Evolutionary conservation across 169 alveolate genomes (phyloP).

Genomic region (Cryptosporidium sp.): DNA sequence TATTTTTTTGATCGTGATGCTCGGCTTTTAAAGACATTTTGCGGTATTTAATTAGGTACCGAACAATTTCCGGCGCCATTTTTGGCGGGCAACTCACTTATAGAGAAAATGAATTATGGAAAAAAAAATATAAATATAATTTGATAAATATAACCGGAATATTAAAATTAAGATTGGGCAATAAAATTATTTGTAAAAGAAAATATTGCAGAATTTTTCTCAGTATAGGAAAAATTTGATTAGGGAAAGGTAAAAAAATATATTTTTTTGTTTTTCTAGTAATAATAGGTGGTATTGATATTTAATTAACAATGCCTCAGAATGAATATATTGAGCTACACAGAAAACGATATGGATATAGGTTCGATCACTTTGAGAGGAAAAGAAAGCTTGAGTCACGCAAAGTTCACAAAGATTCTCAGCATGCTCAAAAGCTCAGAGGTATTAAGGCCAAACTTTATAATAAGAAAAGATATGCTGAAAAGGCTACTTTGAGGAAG

Average conservation of each 20-base stretch:
- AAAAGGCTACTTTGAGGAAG: constrained; percentile 97
- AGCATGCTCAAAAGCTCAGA: constrained; percentile 93
- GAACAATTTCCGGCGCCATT: neutral
- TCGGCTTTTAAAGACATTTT: constrained; percentile 2
- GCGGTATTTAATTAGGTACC: neutral
- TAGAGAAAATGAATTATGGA: neutral
- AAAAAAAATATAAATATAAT: too few species aligned
- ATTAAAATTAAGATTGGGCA: neutral
- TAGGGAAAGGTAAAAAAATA: neutral
- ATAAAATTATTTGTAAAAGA: neutral
- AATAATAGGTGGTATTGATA: neutral
- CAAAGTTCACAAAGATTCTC: constrained; percentile 91
- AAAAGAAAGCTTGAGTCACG: constrained; percentile 95
- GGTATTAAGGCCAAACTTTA: constrained; percentile 97
- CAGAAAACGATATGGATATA: constrained; percentile 94
- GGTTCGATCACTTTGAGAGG: constrained; percentile 93
- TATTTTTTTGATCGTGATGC: constrained; percentile 22
- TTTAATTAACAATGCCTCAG: constrained; percentile 91
- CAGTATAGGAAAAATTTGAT: neutral
- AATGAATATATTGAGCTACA: constrained; percentile 97
- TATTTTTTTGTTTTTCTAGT: neutral
- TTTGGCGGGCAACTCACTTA: neutral
- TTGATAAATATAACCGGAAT: neutral
- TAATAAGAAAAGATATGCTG: constrained; percentile 96
- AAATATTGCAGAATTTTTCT: neutral